phyloP scores from a whole-genome alignment of 164 flowering plant genomes.

The Nymphaea thermarum region DNA sequence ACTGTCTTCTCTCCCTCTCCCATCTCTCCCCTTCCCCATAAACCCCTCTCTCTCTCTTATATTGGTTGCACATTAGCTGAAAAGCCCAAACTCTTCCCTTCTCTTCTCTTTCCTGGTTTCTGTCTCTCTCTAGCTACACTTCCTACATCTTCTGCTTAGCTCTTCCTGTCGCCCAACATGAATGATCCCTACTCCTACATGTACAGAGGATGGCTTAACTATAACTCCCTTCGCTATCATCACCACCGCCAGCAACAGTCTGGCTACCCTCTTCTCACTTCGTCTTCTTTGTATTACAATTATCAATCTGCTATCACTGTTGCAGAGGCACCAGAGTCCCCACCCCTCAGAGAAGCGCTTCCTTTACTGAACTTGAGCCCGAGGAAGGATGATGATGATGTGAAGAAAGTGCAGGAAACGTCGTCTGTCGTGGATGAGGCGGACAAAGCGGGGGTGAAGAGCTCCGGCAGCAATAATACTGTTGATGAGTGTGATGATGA shows the following conservation, averaged over 20 bases:
- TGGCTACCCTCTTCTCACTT: not conserved
- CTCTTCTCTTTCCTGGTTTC: not conserved
- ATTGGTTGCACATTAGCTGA: not conserved
- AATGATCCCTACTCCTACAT: not conserved
- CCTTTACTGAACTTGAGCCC: conserved; percentile 71
- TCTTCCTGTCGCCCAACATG: not conserved
- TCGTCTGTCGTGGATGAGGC: not conserved
- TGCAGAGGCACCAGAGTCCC: conserved; percentile 41
- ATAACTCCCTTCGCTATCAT: conserved; percentile 4
- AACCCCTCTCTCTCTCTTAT: not conserved
- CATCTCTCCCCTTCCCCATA: not conserved
- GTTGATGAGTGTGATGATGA: conserved; percentile 25
- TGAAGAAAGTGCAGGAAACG: conserved; percentile 7
- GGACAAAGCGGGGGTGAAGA: not conserved
- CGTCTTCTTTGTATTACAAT: not conserved
- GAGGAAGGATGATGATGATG: conserved; percentile 26
- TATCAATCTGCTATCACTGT: not conserved
- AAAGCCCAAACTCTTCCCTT: not conserved
- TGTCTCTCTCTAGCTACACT: not conserved
- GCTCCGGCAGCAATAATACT: conserved; percentile 13
- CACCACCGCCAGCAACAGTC: conserved; percentile 5
- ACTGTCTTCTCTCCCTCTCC: not conserved
- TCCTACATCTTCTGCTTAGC: not conserved
- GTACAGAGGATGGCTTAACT: conserved; percentile 4
- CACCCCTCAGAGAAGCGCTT: conserved; percentile 76